A percentile compares a stretch with the other conserved stretches of the same genome.
These are phyloP conservation scores for Senna tora DNA, from an alignment of 306 rosid genomes.

Conservation along the genomic window DNA sequence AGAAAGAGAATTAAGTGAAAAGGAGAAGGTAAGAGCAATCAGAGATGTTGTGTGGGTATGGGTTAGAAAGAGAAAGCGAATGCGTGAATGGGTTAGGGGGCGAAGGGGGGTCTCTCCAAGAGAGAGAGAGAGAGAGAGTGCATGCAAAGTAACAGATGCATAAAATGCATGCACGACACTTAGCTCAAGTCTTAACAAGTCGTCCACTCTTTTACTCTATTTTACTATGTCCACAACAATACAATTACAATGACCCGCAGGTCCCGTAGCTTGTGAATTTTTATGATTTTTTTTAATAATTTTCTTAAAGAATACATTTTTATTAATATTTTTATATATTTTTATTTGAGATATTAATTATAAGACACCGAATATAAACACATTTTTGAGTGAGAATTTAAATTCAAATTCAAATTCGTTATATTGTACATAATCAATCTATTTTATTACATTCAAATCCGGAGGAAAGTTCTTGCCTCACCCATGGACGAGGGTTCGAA, in stretches of 20 bases:
- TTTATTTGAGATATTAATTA: too few species aligned
- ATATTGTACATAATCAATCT: too few species aligned
- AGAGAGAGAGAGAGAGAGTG: slow-evolving; percentile 47
- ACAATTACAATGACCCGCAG: slow-evolving; percentile 31
- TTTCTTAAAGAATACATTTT: too few species aligned
- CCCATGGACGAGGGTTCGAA: too few species aligned
- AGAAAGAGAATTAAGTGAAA: slow-evolving; percentile 40
- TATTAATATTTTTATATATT: too few species aligned
- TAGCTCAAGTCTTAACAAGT: slow-evolving; percentile 55
- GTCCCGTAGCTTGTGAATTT: background rate
- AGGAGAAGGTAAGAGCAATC: slow-evolving; percentile 38
- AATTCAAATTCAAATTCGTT: too few species aligned
- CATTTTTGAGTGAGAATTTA: too few species aligned
- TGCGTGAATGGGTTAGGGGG: slow-evolving; percentile 24
- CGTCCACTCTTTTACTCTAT: slow-evolving; percentile 38
- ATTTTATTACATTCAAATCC: too few species aligned
- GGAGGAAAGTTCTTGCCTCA: too few species aligned
- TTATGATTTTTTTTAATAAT: too few species aligned
- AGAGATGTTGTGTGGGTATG: slow-evolving; percentile 21
- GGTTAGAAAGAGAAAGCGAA: slow-evolving; percentile 54
- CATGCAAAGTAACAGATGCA: slow-evolving; percentile 8
- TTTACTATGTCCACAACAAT: slow-evolving; percentile 34
- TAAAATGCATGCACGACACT: slow-evolving; percentile 97
- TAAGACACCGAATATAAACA: too few species aligned
- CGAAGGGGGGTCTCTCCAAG: slow-evolving; percentile 11